These are phyloP conservation scores for Cyberlindnera euphorbiae DNA, from an alignment of 805 yeast species.

Conservation along the genomic window DNA sequence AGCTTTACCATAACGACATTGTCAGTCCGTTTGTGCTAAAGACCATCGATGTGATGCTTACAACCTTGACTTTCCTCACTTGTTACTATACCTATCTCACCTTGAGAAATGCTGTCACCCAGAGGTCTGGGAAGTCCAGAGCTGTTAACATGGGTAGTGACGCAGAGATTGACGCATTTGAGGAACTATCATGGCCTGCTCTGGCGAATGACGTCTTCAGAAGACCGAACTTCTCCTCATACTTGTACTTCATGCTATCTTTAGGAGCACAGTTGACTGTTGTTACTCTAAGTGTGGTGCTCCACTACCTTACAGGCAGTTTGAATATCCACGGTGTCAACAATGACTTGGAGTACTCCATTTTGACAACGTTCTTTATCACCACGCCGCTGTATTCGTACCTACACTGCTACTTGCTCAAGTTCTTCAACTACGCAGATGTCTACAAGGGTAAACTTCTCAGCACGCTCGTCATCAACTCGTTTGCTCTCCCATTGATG, in stretches of 20 bases:
- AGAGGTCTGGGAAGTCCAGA: too few relatives aligned
- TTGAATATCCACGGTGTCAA: constrained; percentile 14
- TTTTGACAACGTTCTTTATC: constrained; percentile 8
- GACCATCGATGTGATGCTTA: constrained; percentile 17
- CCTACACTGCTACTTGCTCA: constrained; percentile 17
- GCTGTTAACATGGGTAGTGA: too few relatives aligned
- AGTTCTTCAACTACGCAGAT: constrained; percentile 16
- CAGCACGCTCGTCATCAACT: constrained; percentile 11
- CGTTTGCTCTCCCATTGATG: constrained; percentile 19
- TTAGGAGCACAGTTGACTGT: constrained; percentile 19
- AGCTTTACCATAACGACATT: constrained; percentile 23
- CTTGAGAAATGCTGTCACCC: too few relatives aligned
- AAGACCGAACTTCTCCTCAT: constrained; percentile 9
- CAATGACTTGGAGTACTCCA: constrained; percentile 10
- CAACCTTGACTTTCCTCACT: constrained; percentile 14
- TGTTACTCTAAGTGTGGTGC: constrained; percentile 4
- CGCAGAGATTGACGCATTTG: too few relatives aligned
- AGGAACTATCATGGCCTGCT: constrained; percentile 26
- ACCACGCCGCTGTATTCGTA: constrained; percentile 17
- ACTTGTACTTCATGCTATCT: constrained; percentile 16
- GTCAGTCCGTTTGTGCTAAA: constrained; percentile 22
- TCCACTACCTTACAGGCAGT: constrained; percentile 7
- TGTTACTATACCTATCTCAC: constrained; percentile 19
- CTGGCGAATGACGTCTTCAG: constrained; percentile 24
- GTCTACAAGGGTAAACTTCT: constrained; percentile 1